These are phyloP conservation scores for Verticillium longisporum DNA, from an alignment of 2,329 filamentous ascomycete genomes.

Conservation along the genomic window DNA sequence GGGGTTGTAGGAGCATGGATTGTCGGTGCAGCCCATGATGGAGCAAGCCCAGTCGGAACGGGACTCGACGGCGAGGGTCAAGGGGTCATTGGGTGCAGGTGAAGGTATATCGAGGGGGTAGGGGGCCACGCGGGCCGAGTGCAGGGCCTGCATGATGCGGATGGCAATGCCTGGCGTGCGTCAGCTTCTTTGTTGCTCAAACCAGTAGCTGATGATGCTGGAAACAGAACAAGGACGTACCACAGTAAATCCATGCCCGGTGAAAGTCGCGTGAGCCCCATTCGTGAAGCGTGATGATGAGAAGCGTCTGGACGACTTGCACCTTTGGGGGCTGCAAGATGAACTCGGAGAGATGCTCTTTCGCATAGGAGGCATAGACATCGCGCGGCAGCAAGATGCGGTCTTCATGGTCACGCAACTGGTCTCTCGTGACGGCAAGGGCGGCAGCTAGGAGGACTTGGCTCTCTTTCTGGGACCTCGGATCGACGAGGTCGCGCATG, in stretches of 20 bases:
- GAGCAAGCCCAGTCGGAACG: constrained; percentile 38
- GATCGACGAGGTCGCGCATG: constrained; percentile 15
- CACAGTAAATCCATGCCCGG: constrained; percentile 35
- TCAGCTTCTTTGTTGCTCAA: not conserved
- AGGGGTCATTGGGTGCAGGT: constrained; percentile 12
- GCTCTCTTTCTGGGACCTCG: constrained; percentile 15
- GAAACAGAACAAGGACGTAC: constrained; percentile 6
- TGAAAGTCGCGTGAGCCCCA: constrained; percentile 34
- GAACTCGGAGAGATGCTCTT: constrained; percentile 16
- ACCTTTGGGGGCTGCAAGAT: constrained; percentile 22
- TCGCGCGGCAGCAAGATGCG: constrained; percentile 20
- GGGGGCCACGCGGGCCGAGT: constrained; percentile 19
- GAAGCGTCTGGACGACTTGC: constrained; percentile 28
- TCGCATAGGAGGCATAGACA: constrained; percentile 23
- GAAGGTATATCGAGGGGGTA: constrained; percentile 16
- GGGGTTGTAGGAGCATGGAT: constrained; percentile 31
- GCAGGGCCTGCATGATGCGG: constrained; percentile 29
- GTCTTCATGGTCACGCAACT: constrained; percentile 22
- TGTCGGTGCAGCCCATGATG: constrained; percentile 36
- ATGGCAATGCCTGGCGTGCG: constrained; percentile 23
- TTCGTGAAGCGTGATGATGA: constrained; percentile 31
- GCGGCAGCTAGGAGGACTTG: constrained; percentile 21
- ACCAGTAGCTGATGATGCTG: not conserved
- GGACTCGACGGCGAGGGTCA: constrained; percentile 24
- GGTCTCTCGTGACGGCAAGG: constrained; percentile 21